Percentiles rank a stretch among this genome's conserved stretches.
Conservation (phyloP, 2,329 filamentous ascomycete species). For the Aspergillus calidoustus region DNA sequence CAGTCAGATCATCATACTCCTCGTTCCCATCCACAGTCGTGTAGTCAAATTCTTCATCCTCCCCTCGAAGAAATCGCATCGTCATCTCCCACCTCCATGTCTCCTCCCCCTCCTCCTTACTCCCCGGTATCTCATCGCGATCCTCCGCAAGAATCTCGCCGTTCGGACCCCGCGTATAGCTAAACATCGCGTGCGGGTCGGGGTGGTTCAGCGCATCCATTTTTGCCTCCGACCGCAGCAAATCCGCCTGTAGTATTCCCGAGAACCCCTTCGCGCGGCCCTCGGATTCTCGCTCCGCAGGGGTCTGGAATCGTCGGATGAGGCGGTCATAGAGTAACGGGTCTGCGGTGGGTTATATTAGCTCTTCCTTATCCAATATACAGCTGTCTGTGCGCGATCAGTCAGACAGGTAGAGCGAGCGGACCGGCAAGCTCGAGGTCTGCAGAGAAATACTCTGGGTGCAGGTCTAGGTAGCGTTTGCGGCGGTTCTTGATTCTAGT, state of each 20-base stretch:
- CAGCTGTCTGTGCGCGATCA: conserved; percentile 16
- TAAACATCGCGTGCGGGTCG: conserved; percentile 55
- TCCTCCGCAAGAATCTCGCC: conserved; percentile 64
- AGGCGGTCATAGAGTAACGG: conserved; percentile 82
- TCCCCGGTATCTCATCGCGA: conserved; percentile 60
- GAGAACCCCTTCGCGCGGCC: conserved; percentile 77
- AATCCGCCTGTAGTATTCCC: conserved; percentile 75
- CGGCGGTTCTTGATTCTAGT: conserved; percentile 75
- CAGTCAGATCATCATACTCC: conserved; percentile 68
- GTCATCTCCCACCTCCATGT: conserved; percentile 76
- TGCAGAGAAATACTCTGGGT: conserved; percentile 73
- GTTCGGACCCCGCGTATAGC: conserved; percentile 55
- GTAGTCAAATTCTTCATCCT: conserved; percentile 82
- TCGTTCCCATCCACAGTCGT: conserved; percentile 70
- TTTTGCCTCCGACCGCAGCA: conserved; percentile 76
- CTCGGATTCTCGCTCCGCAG: conserved; percentile 73
- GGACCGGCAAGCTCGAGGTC: conserved; percentile 66
- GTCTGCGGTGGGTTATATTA: conserved; percentile 54
- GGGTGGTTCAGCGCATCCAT: conserved; percentile 65
- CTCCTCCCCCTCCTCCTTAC: conserved; percentile 67
- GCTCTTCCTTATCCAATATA: conserved; percentile 23
- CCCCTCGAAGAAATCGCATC: conserved; percentile 73
- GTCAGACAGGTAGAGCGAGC: conserved; percentile 37
- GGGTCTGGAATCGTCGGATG: conserved; percentile 75
- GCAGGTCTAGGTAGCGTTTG: conserved; percentile 72